Evolutionary conservation across 352 stramenopile genomes (phyloP).

Genomic region (Paralagenidium karlingii): DNA sequence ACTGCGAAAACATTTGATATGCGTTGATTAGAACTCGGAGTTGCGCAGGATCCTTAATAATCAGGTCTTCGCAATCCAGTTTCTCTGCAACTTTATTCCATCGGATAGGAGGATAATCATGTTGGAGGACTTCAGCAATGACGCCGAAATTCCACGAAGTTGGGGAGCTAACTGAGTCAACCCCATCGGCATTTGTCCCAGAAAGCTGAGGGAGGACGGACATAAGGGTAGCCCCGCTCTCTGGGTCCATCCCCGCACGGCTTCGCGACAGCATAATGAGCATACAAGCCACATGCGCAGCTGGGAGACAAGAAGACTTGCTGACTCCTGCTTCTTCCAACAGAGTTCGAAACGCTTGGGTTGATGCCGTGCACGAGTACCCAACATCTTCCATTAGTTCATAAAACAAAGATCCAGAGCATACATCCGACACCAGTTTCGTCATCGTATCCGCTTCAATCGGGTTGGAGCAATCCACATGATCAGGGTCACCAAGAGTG

Average conservation of each 20-base stretch:
- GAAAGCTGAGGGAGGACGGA: constrained; percentile 38
- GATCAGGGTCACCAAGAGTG: constrained; percentile 75
- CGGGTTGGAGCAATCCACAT: constrained; percentile 65
- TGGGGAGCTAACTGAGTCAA: not conserved
- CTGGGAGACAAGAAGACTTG: constrained; percentile 71
- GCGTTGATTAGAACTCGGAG: constrained; percentile 62
- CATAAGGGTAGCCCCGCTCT: constrained; percentile 65
- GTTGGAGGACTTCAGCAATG: constrained; percentile 74
- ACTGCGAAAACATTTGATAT: constrained; percentile 72
- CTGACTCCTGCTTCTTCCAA: constrained; percentile 68
- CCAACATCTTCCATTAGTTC: constrained; percentile 87
- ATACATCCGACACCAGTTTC: constrained; percentile 72
- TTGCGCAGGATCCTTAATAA: constrained; percentile 44
- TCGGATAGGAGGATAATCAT: constrained; percentile 76
- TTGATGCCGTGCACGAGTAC: constrained; percentile 67
- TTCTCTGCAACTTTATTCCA: constrained; percentile 80
- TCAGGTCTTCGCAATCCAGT: constrained; percentile 62
- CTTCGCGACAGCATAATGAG: constrained; percentile 79
- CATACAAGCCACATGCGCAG: constrained; percentile 80
- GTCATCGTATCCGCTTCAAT: constrained; percentile 46
- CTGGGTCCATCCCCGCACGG: constrained; percentile 45
- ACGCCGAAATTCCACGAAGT: constrained; percentile 74
- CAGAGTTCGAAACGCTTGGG: constrained; percentile 71
- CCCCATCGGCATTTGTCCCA: constrained; percentile 1
- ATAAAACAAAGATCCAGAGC: constrained; percentile 73